Evolutionary conservation across 768 basidiomycete genomes (phyloP).

Genomic region (Sporobolomyces roseus): DNA sequence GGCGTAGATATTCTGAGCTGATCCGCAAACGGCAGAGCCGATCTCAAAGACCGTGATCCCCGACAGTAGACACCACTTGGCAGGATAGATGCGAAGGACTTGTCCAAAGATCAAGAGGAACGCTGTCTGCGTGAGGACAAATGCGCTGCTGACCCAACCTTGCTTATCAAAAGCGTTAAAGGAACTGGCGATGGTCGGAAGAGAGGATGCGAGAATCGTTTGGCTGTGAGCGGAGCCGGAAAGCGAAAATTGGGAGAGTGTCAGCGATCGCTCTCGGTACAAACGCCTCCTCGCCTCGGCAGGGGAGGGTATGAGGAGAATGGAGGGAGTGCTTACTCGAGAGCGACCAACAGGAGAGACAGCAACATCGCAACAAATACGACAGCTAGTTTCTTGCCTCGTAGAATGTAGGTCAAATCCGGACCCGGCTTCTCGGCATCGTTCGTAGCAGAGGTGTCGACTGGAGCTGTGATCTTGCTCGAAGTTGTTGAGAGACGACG

Average conservation of each 20-base stretch:
- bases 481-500: not conserved
- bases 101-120: conserved; percentile 48
- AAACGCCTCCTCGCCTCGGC: too few species aligned
- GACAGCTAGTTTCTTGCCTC: conserved; percentile 38
- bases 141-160: conserved; percentile 45
- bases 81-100: conserved; percentile 46
- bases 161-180: conserved; percentile 47
- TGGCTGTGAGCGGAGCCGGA: conserved; percentile 9
- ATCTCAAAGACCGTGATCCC: conserved; percentile 52
- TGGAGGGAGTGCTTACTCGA: conserved; percentile 20
- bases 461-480: not conserved
- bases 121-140: conserved; percentile 46
- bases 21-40: conserved; percentile 54
- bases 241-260: too few species aligned
- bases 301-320: too few species aligned
- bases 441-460: not conserved
- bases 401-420: conserved; percentile 9
- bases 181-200: conserved; percentile 45
- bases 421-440: not conserved
- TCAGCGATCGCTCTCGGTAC: too few species aligned
- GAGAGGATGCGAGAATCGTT: conserved; percentile 48
- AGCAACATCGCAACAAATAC: conserved; percentile 37
- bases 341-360: conserved; percentile 20
- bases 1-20: conserved; percentile 45
- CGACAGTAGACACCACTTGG: conserved; percentile 43